Evolutionary conservation across 495 filamentous ascomycete species (phyloP), one percentile per base, ranked within the genome.

Genomic region (Halenospora varia): DNA sequence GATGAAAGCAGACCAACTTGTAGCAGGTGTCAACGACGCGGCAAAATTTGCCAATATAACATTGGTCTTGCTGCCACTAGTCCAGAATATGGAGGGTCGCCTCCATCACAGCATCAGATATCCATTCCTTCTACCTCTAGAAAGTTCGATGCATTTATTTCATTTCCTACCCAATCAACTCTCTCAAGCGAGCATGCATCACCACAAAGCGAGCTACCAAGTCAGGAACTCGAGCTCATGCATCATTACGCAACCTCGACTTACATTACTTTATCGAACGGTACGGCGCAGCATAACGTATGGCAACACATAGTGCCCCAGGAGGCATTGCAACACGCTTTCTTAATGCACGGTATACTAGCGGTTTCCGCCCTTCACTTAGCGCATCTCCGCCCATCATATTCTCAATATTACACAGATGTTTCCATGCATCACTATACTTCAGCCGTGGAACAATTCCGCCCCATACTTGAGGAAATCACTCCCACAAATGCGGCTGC

Each of bases 191-290:
- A 35, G 29, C 29, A 35, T 6, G 29, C 13, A 35, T 6, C 29
- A 35, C 13, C 13, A n/a, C n/a, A n/a, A 4, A 35, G 13, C 29
- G 29, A 35, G 11, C 15, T 10, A 3, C 8, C 40, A n/a, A 19
- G 11, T 54, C 25, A 54, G 4, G 57, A 60, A 26, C 26, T 60
- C 13, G 57, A 55, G 51, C 57, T 60, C 15, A 15, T 60, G 26
- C 52, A 60, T 35, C 57, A 60, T 46, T 60, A 53, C 35, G 17
- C 29, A 15, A 55, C 52, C 6, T 15, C 24, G 17, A 60, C 57
- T n/a, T 55, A 29, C 25, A 41, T 42, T 18, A 60, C 57, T 6
- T 22, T 60, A 2, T 29, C 57, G 13, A 35, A 13, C 29, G 13
- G 29, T 4, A 13, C 13, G 4, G 4, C 29, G 13, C 29, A 6